These are phyloP conservation scores for Fistulinella staudtii DNA, from an alignment of 1,284 basidiomycete genomes.

Conservation along the genomic window DNA sequence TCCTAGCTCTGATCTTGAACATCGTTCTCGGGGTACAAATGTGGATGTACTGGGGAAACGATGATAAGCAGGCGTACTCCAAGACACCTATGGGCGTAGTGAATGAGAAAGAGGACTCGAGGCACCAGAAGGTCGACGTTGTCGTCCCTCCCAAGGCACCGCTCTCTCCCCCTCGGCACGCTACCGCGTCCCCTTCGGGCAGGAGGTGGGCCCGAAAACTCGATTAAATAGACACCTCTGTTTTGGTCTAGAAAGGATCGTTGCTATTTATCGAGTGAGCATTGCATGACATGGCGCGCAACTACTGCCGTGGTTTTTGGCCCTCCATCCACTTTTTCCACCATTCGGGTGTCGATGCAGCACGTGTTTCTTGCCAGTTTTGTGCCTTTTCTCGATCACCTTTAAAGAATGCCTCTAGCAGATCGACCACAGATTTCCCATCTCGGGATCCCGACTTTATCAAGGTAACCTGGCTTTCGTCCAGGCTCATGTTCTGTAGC, in stretches of 20 bases:
- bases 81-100: conserved; percentile 19
- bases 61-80: conserved; percentile 36
- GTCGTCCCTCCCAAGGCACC: conserved; percentile 39
- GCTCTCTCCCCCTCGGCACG: conserved; percentile 37
- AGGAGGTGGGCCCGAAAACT: conserved; percentile 72
- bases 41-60: conserved; percentile 76
- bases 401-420: conserved; percentile 29
- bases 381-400: conserved; percentile 18
- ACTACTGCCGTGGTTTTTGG: conserved; percentile 12
- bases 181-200: conserved; percentile 40
- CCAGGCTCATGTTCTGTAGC: conserved; percentile 19
- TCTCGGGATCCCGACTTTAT: conserved; percentile 15
- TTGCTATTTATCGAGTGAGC: conserved; percentile 17
- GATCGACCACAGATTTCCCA: conserved; percentile 14
- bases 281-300: too few relatives aligned
- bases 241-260: conserved; percentile 7
- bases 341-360: conserved; percentile 23
- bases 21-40: conserved; percentile 76
- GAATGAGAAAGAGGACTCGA: conserved; percentile 30
- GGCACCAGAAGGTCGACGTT: conserved; percentile 40
- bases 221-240: conserved; percentile 40
- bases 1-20: conserved; percentile 76
- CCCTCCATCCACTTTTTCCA: conserved; percentile 31
- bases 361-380: conserved; percentile 26
- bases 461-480: conserved; percentile 12